These are phyloP conservation scores for Amaranthus palmeri DNA, from an alignment of 148 eudicot genomes.

Conservation along the genomic window DNA sequence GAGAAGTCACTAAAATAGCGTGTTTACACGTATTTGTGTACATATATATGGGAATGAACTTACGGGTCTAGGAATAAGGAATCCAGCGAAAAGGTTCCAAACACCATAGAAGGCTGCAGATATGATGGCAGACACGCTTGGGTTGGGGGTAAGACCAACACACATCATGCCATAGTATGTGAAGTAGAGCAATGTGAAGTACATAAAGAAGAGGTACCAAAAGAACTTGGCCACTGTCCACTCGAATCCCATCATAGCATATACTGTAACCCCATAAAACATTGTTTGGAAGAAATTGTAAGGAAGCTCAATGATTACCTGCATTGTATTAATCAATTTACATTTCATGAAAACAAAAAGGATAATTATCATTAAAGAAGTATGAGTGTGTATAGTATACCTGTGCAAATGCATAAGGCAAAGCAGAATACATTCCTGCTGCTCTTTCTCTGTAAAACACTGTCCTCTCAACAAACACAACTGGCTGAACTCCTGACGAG, in stretches of 20 bases:
- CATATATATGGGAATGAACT: constrained; percentile 5
- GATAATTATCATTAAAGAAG: neutral
- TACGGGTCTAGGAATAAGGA: constrained; percentile 45
- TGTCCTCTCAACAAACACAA: constrained; percentile 55
- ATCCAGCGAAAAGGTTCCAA: constrained; percentile 45
- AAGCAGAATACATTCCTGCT: constrained; percentile 70
- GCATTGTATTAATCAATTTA: constrained; percentile 11
- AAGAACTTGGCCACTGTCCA: constrained; percentile 55
- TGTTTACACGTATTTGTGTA: no score
- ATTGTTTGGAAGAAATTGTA: constrained; percentile 46
- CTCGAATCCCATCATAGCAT: constrained; percentile 59
- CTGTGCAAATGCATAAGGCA: constrained; percentile 68
- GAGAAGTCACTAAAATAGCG: neutral
- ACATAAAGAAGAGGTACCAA: constrained; percentile 62
- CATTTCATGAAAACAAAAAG: neutral
- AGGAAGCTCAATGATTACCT: constrained; percentile 63
- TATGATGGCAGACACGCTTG: constrained; percentile 48
- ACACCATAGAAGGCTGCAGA: constrained; percentile 53
- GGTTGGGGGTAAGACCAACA: constrained; percentile 61
- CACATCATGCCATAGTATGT: constrained; percentile 69
- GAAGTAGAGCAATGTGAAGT: constrained; percentile 58
- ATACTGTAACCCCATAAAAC: constrained; percentile 44
- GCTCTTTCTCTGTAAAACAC: constrained; percentile 70
- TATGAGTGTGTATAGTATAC: constrained; percentile 28
- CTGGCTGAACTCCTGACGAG: constrained; percentile 54